Base-by-base conservation (phyloP, 169 alveolate species). In the Eimeria acervulina region DNA sequence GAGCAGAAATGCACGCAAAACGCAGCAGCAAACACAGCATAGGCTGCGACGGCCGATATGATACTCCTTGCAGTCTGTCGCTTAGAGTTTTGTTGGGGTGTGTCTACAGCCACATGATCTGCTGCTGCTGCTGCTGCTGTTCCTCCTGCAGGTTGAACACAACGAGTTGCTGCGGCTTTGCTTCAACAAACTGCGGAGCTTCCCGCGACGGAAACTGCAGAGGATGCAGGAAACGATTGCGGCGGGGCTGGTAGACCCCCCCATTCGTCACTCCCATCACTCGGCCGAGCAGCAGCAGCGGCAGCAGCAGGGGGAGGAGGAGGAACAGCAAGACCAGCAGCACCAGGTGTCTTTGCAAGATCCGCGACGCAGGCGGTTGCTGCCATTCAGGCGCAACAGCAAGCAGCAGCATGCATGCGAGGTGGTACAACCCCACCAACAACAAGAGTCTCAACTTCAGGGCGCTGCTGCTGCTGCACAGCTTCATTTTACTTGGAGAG, bases 81-180 rank as follows among this genome's bases (percentile, higher is more conserved):
- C n/a, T n/a, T n/a, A n/a, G n/a, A n/a, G n/a, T n/a, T n/a, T n/a
- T n/a, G n/a, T n/a, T n/a, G n/a, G n/a, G n/a, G n/a, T 51, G 59
- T 17, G 15, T 51, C 59, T 51, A 51, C 59, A 51, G 0, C 59
- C 59, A 12, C 21, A 51, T 59, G 68, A 12, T 6, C 68, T 59
- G 28, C 68, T 21, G 74, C 76, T 84, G 51, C 63, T 55, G 59
- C 66, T 47, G 33, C 93, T 47, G 70, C 66, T 28, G 31, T 31
- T 47, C 12, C 59, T 19, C 83, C 8, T 61, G 80, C 55, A 90
- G 95, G 95, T 90, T n/a, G 76, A 40, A 42, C 95, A 76, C 85
- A 72, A 90, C 89, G 95, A 90, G 59, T 55, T 90, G 95, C 38
- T 90, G 74, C 83, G 52, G 0, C 70, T 70, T 31, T 76, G 88